Percentiles rank a stretch among this genome's conserved stretches.
These are phyloP conservation scores for Bryum argenteum DNA, from an alignment of 225 moss, liverwort and hornwort species.

Conservation along the genomic window DNA sequence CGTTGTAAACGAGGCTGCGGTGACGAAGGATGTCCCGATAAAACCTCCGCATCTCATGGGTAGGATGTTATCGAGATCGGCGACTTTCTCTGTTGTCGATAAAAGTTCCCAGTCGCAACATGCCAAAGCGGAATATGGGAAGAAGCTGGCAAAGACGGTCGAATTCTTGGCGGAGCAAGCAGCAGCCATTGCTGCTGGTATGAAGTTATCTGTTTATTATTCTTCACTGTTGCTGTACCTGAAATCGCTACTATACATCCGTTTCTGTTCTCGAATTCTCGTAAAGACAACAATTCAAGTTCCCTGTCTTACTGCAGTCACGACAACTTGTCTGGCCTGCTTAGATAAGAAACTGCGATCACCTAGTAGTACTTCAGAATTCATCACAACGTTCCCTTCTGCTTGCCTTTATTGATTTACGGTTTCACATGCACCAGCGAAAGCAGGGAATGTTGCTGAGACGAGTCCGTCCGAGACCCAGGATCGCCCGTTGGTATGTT, in stretches of 20 bases:
- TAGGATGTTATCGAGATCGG: slow-evolving; percentile 46
- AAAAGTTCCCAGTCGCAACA: slow-evolving; percentile 32
- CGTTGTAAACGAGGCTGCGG: background rate
- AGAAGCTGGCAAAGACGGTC: slow-evolving; percentile 49
- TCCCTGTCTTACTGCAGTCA: too few species aligned
- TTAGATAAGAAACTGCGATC: too few species aligned
- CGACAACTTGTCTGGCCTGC: too few species aligned
- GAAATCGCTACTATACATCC: background rate
- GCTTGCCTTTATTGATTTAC: too few species aligned
- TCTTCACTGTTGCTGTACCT: background rate
- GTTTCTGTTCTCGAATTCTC: too few species aligned
- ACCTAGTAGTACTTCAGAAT: too few species aligned
- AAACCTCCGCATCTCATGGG: slow-evolving; percentile 39
- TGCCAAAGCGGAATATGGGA: slow-evolving; percentile 54
- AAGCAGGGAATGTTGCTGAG: background rate
- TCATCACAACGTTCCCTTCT: too few species aligned
- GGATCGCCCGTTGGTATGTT: slow-evolving; percentile 5
- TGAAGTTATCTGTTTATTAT: background rate
- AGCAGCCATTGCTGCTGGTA: slow-evolving; percentile 18
- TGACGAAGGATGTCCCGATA: slow-evolving; percentile 26
- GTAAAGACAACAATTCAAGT: too few species aligned
- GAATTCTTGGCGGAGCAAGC: slow-evolving; percentile 41
- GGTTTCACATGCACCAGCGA: background rate
- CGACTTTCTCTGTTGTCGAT: slow-evolving; percentile 56
- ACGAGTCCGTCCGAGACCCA: background rate